Conservation (phyloP, 106 monocot genomes). For the Alisma plantagoaquatica region DNA sequence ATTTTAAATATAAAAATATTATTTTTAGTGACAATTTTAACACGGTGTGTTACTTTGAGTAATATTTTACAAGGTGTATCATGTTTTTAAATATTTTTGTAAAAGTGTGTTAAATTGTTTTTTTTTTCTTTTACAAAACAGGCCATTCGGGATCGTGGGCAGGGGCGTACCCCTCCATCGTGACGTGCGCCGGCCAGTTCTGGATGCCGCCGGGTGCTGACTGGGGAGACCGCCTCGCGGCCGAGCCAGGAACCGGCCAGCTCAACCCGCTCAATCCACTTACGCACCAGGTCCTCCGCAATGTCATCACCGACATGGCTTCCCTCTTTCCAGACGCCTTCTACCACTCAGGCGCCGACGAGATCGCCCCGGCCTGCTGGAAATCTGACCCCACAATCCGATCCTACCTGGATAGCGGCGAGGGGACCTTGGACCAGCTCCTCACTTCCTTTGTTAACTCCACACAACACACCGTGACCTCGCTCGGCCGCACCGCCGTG, state of each 20-base stretch:
- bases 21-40: no score
- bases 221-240: constrained; percentile 45
- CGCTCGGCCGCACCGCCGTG: constrained; percentile 64
- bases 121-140: constrained; percentile 7
- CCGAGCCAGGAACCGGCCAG: constrained; percentile 79
- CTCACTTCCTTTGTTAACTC: constrained; percentile 53
- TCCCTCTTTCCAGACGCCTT: constrained; percentile 65
- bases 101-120: neutral
- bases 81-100: neutral
- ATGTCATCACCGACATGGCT: constrained; percentile 48
- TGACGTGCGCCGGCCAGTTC: constrained; percentile 72
- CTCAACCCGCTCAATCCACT: constrained; percentile 83
- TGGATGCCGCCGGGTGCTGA: constrained; percentile 37
- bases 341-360: constrained; percentile 77
- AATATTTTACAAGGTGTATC: no score
- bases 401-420: constrained; percentile 31
- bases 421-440: constrained; percentile 49
- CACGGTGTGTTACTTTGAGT: no score
- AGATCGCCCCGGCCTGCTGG: constrained; percentile 74
- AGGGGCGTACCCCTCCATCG: constrained; percentile 67
- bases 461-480: constrained; percentile 29
- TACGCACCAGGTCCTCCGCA: constrained; percentile 55
- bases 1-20: no score
- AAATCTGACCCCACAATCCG: constrained; percentile 31
- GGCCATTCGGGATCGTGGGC: constrained; percentile 92